These are phyloP conservation scores for Trichoderma koningii DNA, from an alignment of 2,329 filamentous ascomycete species.

Conservation along the genomic window DNA sequence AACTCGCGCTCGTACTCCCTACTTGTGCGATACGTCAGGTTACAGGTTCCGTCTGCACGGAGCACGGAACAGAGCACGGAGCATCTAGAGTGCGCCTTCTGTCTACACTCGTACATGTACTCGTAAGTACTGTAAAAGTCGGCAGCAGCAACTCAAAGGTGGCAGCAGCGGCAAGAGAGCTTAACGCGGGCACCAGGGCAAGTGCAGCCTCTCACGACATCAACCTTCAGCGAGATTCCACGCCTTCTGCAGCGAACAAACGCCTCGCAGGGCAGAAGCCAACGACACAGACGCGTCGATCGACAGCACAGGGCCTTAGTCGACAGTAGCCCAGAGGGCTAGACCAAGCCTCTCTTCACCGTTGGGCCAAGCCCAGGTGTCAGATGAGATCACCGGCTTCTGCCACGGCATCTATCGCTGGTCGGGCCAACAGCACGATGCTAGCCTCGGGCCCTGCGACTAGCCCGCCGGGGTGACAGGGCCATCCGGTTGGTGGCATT, in stretches of 20 bases:
- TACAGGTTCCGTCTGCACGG: too few species aligned
- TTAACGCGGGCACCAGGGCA: conserved; percentile 17
- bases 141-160: not conserved
- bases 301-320: conserved; percentile 6
- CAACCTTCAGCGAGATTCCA: not conserved
- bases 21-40: too few species aligned
- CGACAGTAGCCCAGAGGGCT: not conserved
- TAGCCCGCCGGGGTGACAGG: conserved; percentile 13
- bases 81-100: too few species aligned
- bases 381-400: not conserved
- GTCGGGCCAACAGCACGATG: conserved; percentile 9
- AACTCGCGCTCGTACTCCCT: too few species aligned
- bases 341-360: too few species aligned
- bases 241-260: not conserved
- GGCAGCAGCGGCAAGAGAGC: conserved; percentile 18
- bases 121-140: not conserved
- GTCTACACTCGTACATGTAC: not conserved
- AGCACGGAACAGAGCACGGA: too few species aligned
- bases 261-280: not conserved
- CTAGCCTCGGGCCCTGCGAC: not conserved
- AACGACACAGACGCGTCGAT: conserved; percentile 4
- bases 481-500: conserved; percentile 24
- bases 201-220: conserved; percentile 5
- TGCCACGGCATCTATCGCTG: conserved; percentile 1
- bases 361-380: not conserved